Conservation (phyloP, 2,329 filamentous ascomycete genomes). For the Seiridium cupressi region DNA sequence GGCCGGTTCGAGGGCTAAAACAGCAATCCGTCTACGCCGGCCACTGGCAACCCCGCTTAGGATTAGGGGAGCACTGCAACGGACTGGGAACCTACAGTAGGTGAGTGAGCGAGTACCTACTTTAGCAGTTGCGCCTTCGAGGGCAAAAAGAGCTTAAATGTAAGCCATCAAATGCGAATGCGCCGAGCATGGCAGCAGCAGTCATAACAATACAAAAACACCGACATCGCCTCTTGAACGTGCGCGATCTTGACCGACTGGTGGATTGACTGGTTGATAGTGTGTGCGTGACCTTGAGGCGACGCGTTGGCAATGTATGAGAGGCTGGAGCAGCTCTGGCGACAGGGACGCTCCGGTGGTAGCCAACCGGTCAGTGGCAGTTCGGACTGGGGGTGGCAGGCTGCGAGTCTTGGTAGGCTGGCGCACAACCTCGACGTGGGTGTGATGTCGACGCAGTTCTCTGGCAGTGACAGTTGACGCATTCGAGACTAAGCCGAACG, state of each 20-base stretch:
- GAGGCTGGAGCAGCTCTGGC: slow-evolving; percentile 3
- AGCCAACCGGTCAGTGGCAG: not conserved
- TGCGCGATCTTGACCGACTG: not conserved
- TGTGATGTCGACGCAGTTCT: not conserved
- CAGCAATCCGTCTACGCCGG: not conserved
- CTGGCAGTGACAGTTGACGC: not conserved
- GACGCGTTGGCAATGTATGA: slow-evolving; percentile 7
- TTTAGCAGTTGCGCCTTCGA: too few relatives aligned
- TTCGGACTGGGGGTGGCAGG: not conserved
- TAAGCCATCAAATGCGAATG: not conserved
- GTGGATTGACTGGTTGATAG: not conserved
- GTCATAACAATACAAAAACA: not conserved
- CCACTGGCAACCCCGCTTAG: not conserved
- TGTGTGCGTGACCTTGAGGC: not conserved
- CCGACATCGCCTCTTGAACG: not conserved
- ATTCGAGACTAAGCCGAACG: slow-evolving; percentile 2
- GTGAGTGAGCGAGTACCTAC: too few relatives aligned
- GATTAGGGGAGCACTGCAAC: not conserved
- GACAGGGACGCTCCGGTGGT: not conserved
- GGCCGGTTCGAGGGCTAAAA: not conserved
- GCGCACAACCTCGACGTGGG: not conserved
- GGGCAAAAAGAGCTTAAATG: too few relatives aligned
- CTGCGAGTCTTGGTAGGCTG: not conserved
- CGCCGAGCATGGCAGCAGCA: not conserved
- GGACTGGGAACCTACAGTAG: too few relatives aligned